These are phyloP conservation scores for Pyricularia grisea DNA, from an alignment of 2,329 filamentous ascomycete species.

Conservation along the genomic window DNA sequence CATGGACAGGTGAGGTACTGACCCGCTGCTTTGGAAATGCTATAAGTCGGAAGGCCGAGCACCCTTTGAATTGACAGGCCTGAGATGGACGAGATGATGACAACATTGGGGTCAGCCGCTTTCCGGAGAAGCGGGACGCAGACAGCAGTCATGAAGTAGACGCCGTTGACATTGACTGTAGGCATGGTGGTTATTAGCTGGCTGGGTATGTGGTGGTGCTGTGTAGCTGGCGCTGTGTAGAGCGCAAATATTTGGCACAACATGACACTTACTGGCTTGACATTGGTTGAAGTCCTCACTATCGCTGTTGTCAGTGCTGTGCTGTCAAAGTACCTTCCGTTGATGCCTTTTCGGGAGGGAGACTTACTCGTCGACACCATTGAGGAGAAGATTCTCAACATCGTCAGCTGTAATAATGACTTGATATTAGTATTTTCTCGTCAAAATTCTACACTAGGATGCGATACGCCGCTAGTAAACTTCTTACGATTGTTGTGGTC, in stretches of 20 bases:
- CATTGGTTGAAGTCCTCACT: slow-evolving; percentile 7
- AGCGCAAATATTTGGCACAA: too few relatives aligned
- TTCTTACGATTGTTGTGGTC: slow-evolving; percentile 11
- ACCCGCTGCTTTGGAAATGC: slow-evolving; percentile 16
- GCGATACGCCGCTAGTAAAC: neutral
- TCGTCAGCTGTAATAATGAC: slow-evolving; percentile 8
- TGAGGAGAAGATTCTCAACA: slow-evolving; percentile 12
- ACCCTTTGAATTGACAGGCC: slow-evolving; percentile 14
- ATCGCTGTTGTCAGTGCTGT: neutral
- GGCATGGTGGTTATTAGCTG: neutral
- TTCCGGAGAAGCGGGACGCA: slow-evolving; percentile 18
- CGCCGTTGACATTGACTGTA: slow-evolving; percentile 17
- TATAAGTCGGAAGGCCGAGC: slow-evolving; percentile 16
- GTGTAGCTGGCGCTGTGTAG: too few relatives aligned
- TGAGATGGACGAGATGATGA: slow-evolving; percentile 16
- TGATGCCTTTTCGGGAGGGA: neutral
- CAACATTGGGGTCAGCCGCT: slow-evolving; percentile 15
- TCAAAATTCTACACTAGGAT: too few relatives aligned
- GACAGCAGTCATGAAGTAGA: slow-evolving; percentile 17
- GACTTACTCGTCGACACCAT: slow-evolving; percentile 13
- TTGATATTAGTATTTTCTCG: neutral
- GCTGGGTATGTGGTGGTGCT: neutral
- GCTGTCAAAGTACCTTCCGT: neutral
- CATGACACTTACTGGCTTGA: slow-evolving; percentile 2
- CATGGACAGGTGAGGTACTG: neutral